Percentiles rank a stretch among this genome's conserved stretches.
Conservation (phyloP, 768 basidiomycete species). For the Psilocybe tampanensis region DNA sequence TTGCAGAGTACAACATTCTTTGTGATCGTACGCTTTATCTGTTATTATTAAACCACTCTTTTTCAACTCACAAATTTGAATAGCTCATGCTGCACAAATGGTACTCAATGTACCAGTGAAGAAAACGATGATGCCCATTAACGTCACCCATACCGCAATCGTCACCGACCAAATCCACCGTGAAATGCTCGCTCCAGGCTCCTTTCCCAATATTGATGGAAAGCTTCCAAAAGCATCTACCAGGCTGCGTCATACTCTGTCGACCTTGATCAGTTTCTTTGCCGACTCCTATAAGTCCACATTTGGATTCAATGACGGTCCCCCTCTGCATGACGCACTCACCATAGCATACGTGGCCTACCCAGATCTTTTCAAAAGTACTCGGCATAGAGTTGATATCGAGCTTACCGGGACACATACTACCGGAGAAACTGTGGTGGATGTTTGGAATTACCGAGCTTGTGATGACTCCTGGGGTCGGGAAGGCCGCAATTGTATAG, state of each 20-base stretch:
- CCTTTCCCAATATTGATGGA: slow-evolving; percentile 1
- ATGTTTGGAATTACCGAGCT: slow-evolving; percentile 64
- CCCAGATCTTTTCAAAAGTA: slow-evolving; percentile 65
- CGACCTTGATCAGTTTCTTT: slow-evolving; percentile 76
- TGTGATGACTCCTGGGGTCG: slow-evolving; percentile 74
- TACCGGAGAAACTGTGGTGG: slow-evolving; percentile 79
- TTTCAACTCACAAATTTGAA: background rate
- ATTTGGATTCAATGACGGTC: slow-evolving; percentile 84
- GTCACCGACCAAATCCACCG: slow-evolving; percentile 58
- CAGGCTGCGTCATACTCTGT: slow-evolving; percentile 70
- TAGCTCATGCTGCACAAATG: slow-evolving; percentile 84
- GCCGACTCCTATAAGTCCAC: slow-evolving; percentile 69
- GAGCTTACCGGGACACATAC: slow-evolving; percentile 70
- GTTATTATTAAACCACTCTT: background rate
- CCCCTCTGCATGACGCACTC: slow-evolving; percentile 86
- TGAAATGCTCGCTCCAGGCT: slow-evolving; percentile 47
- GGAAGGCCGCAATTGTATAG: slow-evolving; percentile 74
- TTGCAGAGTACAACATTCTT: slow-evolving; percentile 82
- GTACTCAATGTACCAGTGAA: slow-evolving; percentile 73
- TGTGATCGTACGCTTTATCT: slow-evolving; percentile 68
- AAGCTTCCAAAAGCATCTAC: slow-evolving; percentile 36
- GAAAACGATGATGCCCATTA: slow-evolving; percentile 80
- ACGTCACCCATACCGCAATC: slow-evolving; percentile 87
- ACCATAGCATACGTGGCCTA: slow-evolving; percentile 75
- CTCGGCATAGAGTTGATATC: slow-evolving; percentile 80